Base-by-base conservation (phyloP, 345 rosid species). In the Streptanthus diversifolius region DNA sequence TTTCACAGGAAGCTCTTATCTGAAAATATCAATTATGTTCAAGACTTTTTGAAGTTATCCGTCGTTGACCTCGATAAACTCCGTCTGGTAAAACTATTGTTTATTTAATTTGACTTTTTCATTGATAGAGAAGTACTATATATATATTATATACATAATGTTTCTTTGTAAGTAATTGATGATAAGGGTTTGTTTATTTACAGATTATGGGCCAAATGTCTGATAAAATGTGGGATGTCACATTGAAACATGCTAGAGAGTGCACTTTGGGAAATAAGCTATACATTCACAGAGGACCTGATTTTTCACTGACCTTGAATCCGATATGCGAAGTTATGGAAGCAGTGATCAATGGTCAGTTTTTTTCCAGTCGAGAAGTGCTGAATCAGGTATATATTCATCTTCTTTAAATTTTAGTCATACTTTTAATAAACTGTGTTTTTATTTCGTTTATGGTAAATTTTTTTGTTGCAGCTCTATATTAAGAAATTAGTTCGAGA, bases 191-290 rank as follows among this genome's bases (percentile, higher is more conserved):
- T 54, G 15, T 54, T 22, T 3, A 41, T 36, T 43, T 45, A 61
- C 87, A 93, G 98, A 85, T 85, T 41, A 58, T 93, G 60, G 91
- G 96, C 0, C 0, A 39, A 1, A 93, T 93, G 96, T 84, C 96
- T 0, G 96, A 91, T 51, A 91, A 78, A 75, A 81, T 80, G 81
- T 93, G 98, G 98, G 92, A 87, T 32, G 85, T 74, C 19, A 85
- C 84, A 0, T 71, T 84, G 17, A 91, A 86, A 62, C 98, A 93
- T 56, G 97, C 97, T 1, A 82, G 82, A 73, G 84, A 72, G 22
- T 93, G 98, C 76, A 68, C 24, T 22, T 52, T 82, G 87, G 97
- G 93, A 36, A 83, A 81, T 82, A 85, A 80, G 66, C 61, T 45
- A 19, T 87, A 83, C 51, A 44, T 85, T 13, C 83, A 56, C 47